These are phyloP conservation scores for Butyriboletus loyo DNA, from an alignment of 768 basidiomycete genomes.

Conservation along the genomic window DNA sequence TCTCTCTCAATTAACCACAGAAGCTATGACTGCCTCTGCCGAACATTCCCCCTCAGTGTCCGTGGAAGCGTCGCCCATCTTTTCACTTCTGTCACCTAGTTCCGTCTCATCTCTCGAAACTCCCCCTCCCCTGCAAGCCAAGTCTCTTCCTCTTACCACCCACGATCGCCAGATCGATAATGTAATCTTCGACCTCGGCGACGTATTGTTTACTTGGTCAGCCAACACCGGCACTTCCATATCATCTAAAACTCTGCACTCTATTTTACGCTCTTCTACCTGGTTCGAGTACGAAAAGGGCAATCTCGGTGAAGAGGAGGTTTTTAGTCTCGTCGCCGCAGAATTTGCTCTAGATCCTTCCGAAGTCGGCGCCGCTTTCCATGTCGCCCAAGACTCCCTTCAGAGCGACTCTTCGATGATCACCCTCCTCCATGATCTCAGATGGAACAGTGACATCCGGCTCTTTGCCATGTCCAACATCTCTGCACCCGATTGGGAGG, in stretches of 20 bases:
- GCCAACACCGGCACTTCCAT: constrained; percentile 13
- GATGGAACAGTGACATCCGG: background rate
- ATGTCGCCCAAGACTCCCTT: constrained; percentile 5
- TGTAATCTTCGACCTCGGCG: constrained; percentile 21
- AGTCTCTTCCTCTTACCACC: background rate
- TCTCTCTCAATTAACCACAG: background rate
- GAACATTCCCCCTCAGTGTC: background rate
- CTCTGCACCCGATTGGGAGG: constrained; percentile 20
- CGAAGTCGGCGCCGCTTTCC: constrained; percentile 10
- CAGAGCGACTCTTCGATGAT: constrained; percentile 14
- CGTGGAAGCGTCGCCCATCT: background rate
- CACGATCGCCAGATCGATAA: constrained; percentile 20
- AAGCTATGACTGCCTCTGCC: constrained; percentile 1
- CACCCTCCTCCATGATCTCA: constrained; percentile 15
- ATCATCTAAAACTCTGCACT: constrained; percentile 6
- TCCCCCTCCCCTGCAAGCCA: constrained; percentile 1
- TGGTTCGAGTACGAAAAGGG: constrained; percentile 27
- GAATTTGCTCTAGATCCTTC: constrained; percentile 17
- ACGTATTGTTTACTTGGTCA: constrained; percentile 24
- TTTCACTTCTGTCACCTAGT: background rate
- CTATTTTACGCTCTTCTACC: constrained; percentile 12
- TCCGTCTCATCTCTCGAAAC: constrained; percentile 1
- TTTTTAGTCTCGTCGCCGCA: constrained; percentile 1
- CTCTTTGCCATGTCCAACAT: constrained; percentile 25
- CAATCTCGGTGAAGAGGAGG: constrained; percentile 10